A percentile compares a stretch with the other conserved stretches of the same genome.
These are phyloP conservation scores for Yamadazyma olivae DNA, from an alignment of 805 yeast species.

Conservation along the genomic window DNA sequence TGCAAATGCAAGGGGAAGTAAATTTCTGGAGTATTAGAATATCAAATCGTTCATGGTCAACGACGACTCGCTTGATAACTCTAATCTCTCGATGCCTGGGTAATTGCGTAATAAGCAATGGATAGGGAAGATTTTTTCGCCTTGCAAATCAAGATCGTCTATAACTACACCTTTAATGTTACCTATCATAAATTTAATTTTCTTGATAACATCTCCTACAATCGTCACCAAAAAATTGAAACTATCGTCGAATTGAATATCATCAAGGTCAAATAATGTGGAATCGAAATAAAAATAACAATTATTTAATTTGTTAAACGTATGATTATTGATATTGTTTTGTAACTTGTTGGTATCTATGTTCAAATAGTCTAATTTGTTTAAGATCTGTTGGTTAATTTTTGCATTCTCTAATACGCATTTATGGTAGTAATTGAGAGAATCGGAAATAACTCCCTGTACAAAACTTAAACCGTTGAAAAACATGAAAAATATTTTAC, in stretches of 20 bases:
- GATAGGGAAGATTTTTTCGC: slow-evolving; percentile 29
- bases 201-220: slow-evolving; percentile 34
- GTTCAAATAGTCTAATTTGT: slow-evolving; percentile 4
- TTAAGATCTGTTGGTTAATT: slow-evolving; percentile 3
- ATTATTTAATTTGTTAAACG: slow-evolving; percentile 8
- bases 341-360: background rate
- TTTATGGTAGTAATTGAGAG: slow-evolving; percentile 24
- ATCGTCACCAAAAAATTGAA: slow-evolving; percentile 28
- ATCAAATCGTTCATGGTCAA: slow-evolving; percentile 20
- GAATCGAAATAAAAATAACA: slow-evolving; percentile 31
- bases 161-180: slow-evolving; percentile 29
- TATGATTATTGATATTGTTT: background rate
- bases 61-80: slow-evolving; percentile 20
- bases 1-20: too few relatives aligned
- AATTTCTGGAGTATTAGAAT: background rate
- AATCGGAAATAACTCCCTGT: slow-evolving; percentile 26
- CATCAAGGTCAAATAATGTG: slow-evolving; percentile 24
- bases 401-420: slow-evolving; percentile 6
- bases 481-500: slow-evolving; percentile 35
- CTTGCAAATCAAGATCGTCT: slow-evolving; percentile 27
- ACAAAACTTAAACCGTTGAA: slow-evolving; percentile 32
- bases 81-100: slow-evolving; percentile 29
- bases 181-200: slow-evolving; percentile 29
- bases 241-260: slow-evolving; percentile 20
- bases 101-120: slow-evolving; percentile 27